Evolutionary conservation across 345 rosid genomes (phyloP).

Genomic region (Psidium guajava): DNA sequence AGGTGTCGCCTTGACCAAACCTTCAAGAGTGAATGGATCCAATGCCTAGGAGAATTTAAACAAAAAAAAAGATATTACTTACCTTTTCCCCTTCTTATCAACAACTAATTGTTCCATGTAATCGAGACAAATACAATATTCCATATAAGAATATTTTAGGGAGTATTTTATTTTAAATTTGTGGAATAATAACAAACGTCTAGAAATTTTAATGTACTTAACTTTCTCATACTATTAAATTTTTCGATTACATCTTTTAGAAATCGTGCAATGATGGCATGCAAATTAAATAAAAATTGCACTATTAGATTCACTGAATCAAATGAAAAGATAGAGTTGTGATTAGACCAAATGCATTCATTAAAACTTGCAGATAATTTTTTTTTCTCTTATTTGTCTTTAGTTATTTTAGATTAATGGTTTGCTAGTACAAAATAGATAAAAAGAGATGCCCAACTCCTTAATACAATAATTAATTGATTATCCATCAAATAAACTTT

Average conservation of each 20-base stretch:
- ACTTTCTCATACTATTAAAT: too few species aligned
- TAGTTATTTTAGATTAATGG: not conserved
- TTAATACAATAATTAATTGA: not conserved
- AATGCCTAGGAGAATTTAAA: not conserved
- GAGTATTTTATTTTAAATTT: too few species aligned
- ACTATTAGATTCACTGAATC: fast-evolving
- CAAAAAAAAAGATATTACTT: too few species aligned
- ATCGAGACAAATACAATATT: too few species aligned
- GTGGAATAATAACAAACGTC: too few species aligned
- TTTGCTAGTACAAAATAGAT: not conserved
- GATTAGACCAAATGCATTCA: not conserved
- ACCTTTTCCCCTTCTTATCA: too few species aligned
- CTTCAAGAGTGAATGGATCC: not conserved
- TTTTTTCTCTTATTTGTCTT: not conserved
- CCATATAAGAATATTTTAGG: too few species aligned
- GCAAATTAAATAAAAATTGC: not conserved
- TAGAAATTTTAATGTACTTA: too few species aligned
- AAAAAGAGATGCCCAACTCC: not conserved
- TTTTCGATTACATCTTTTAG: too few species aligned
- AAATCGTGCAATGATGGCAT: too few species aligned
- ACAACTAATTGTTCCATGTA: too few species aligned
- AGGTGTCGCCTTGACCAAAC: not conserved
- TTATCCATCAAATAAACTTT: fast-evolving
- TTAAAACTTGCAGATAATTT: not conserved
- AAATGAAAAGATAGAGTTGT: too few species aligned